Conservation (phyloP, 768 basidiomycete species). For the Termitomyces sp. region DNA sequence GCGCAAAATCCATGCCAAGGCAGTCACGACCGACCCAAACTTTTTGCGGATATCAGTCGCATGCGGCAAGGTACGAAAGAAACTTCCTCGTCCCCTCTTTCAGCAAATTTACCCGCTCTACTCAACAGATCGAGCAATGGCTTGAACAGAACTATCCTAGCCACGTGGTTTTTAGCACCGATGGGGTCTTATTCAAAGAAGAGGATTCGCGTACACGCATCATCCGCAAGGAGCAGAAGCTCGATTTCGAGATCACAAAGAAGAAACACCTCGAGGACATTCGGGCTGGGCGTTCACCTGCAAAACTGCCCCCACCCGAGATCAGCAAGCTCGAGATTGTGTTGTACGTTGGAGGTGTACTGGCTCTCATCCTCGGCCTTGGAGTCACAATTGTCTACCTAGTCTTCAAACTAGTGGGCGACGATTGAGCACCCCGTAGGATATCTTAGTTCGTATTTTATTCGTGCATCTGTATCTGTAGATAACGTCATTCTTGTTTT, state of each 20-base stretch:
- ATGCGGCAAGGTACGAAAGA: conserved; percentile 65
- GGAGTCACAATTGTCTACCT: conserved; percentile 9
- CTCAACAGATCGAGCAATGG: conserved; percentile 83
- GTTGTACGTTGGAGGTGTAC: conserved; percentile 21
- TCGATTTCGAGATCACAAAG: conserved; percentile 27
- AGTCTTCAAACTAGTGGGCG: conserved; percentile 8
- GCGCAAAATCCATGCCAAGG: conserved; percentile 77
- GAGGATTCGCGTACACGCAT: conserved; percentile 54
- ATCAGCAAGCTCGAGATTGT: conserved; percentile 17
- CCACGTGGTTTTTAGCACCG: conserved; percentile 50
- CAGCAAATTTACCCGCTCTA: conserved; percentile 9
- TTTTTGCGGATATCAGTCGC: conserved; percentile 78
- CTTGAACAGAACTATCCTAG: conserved; percentile 90
- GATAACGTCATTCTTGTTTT: neutral
- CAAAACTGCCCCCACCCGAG: conserved; percentile 4
- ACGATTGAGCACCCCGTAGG: neutral
- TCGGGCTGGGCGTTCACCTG: conserved; percentile 10
- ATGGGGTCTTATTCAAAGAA: conserved; percentile 31
- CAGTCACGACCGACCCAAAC: conserved; percentile 77
- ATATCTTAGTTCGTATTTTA: neutral
- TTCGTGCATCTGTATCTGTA: conserved; percentile 1
- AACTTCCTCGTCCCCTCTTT: neutral
- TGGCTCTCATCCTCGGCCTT: conserved; percentile 9
- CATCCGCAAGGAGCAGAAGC: conserved; percentile 36
- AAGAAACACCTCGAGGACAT: conserved; percentile 24